Percentiles rank a stretch among this genome's conserved stretches.
phyloP scores from a whole-genome alignment of 106 monocot species.

The Hemerocallis citrina region DNA sequence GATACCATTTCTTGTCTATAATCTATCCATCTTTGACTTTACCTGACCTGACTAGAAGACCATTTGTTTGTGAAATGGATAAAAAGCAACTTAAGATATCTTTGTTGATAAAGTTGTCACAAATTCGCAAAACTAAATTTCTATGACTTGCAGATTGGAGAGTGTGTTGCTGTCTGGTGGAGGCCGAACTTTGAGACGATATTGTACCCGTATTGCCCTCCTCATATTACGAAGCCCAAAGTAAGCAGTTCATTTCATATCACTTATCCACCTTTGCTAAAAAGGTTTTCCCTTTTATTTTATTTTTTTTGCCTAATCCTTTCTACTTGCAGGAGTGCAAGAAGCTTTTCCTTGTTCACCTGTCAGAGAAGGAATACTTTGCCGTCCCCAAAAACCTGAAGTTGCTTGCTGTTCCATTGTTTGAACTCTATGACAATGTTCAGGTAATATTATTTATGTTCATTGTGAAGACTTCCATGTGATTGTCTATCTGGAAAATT shows the following conservation, averaged over 20 bases:
- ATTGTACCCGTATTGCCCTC: slow-evolving; percentile 99
- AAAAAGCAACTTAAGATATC: no score
- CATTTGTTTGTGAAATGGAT: no score
- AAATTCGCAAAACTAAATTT: neutral
- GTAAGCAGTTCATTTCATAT: slow-evolving; percentile 25
- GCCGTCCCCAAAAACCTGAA: slow-evolving; percentile 97
- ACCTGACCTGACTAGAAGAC: no score
- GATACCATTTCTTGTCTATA: no score
- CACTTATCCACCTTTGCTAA: neutral
- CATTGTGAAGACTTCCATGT: no score
- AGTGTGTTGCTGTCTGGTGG: slow-evolving; percentile 98
- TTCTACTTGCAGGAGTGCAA: slow-evolving; percentile 72
- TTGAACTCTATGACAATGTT: slow-evolving; percentile 98
- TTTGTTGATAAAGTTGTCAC: no score
- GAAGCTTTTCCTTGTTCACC: slow-evolving; percentile 90
- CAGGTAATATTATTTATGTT: slow-evolving; percentile 50
- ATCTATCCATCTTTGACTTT: no score
- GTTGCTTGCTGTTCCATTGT: slow-evolving; percentile 95
- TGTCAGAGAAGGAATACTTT: slow-evolving; percentile 92
- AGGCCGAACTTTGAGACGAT: slow-evolving; percentile 98
- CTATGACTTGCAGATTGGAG: slow-evolving; percentile 69
- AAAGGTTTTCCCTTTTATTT: neutral
- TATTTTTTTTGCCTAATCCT: slow-evolving; percentile 5
- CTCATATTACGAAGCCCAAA: slow-evolving; percentile 95
- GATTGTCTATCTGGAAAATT: no score